Conservation (phyloP, 2,329 filamentous ascomycete genomes). For the Xylaria arbuscula region DNA sequence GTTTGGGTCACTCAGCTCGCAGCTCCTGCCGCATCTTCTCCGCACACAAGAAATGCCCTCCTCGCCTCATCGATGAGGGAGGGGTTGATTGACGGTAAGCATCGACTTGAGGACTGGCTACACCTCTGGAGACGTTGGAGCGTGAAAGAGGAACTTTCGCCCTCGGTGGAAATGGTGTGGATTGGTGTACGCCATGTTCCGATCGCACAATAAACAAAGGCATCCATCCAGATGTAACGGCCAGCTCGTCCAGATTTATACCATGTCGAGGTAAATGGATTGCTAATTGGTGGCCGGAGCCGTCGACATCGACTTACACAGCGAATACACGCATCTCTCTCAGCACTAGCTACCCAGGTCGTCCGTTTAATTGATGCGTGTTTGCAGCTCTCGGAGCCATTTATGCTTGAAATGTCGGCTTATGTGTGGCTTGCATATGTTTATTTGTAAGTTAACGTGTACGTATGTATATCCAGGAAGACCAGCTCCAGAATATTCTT, state of each 20-base stretch:
- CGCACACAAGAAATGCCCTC: constrained; percentile 23
- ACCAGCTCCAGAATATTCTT: background rate
- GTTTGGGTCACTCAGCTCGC: constrained; percentile 27
- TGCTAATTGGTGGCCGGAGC: constrained; percentile 10
- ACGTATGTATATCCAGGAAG: background rate
- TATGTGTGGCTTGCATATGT: background rate
- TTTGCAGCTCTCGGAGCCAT: background rate
- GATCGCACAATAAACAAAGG: constrained; percentile 29
- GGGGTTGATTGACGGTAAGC: background rate
- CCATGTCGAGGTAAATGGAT: constrained; percentile 17
- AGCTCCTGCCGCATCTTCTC: constrained; percentile 25
- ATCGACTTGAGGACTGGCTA: constrained; percentile 20
- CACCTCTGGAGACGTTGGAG: constrained; percentile 5
- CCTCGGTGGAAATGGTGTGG: background rate
- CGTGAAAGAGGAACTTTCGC: background rate
- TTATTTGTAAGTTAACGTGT: background rate
- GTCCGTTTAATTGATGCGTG: constrained; percentile 3
- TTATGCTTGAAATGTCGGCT: no score
- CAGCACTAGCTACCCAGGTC: no score
- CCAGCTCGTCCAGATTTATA: constrained; percentile 9
- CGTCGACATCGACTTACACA: constrained; percentile 8
- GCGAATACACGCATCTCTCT: background rate
- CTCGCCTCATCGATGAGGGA: constrained; percentile 20
- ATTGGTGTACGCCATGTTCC: constrained; percentile 26
- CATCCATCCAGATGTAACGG: constrained; percentile 18